Evolutionary conservation across 257 asterid genomes (phyloP), one percentile per base, ranked within the genome.

Genomic region (Haberlea rhodopensis): DNA sequence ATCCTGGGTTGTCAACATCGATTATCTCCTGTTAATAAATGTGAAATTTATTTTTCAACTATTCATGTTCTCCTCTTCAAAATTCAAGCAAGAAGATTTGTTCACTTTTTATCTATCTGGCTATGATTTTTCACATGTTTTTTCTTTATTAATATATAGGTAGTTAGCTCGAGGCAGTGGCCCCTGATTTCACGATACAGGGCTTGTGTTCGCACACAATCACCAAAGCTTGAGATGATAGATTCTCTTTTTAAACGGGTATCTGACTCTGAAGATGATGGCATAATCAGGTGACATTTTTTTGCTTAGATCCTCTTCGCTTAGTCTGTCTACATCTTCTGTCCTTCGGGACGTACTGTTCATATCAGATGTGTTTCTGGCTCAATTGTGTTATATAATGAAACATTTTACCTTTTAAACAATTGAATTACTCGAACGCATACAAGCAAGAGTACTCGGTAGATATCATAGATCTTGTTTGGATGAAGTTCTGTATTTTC

Each of bases 131-230:
- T 63, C 27, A 59, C 19, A 10, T 22, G n/a, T 54, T 8, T 27
- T 3, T 62, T 51, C 19, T 49, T 28, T 66, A 20, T 6, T 11
- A 28, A 20, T 68, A 71, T 57, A 43, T 22, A 86, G 91, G 90
- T 86, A 23, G 96, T 82, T 16, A 82, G 89, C 55, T 89, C 96
- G 10, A 82, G 90, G 65, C 60, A 73, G 18, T 88, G 96, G 95
- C 96, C 95, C 3, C 54, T 40, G 8, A 82, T 89, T 27, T 86
- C 95, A 3, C 79, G 74, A 20, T 86, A 86, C 57, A 68, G 90
- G 37, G 95, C 96, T 52, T 81, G 82, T 22, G 96, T 84, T 29
- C 79, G 92, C 45, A 68, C 92, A 5, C 96, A 89, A 66, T 74
- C 95, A 0, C 82, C 90, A 15, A 84, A 76, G 56, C 60, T 73